These are phyloP conservation scores for Chalara sp. DNA, from an alignment of 2,329 filamentous ascomycete species.

Conservation along the genomic window DNA sequence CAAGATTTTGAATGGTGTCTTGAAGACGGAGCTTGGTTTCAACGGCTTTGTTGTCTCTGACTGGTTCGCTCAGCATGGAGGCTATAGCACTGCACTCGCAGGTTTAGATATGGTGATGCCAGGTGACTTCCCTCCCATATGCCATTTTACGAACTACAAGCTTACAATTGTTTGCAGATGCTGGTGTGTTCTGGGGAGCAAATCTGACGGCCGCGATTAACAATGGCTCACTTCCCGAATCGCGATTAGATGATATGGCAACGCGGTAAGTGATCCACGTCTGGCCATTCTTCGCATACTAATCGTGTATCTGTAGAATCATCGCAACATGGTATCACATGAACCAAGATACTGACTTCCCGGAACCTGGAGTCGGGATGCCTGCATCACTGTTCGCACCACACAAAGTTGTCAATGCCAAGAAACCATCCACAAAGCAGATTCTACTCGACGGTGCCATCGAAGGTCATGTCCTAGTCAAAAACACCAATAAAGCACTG, in stretches of 20 bases:
- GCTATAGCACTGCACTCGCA: conserved; percentile 49
- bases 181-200: background rate
- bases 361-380: background rate
- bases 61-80: conserved; percentile 56
- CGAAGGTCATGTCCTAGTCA: conserved; percentile 59
- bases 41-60: conserved; percentile 57
- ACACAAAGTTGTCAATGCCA: background rate
- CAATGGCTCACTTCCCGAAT: conserved; percentile 37
- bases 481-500: conserved; percentile 44
- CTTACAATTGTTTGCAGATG: background rate
- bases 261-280: conserved; percentile 34
- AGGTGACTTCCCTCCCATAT: conserved; percentile 26
- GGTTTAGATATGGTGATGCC: conserved; percentile 67
- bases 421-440: background rate
- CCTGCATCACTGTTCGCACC: background rate
- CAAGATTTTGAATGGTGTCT: conserved; percentile 39
- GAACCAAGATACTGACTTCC: background rate
- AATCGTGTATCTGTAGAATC: conserved; percentile 3
- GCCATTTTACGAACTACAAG: background rate
- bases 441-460: conserved; percentile 50
- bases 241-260: conserved; percentile 39
- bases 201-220: conserved; percentile 35
- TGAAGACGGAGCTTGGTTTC: conserved; percentile 45
- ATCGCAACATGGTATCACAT: background rate
- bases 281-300: background rate